These are phyloP conservation scores for Flaveria linearis DNA, from an alignment of 129 eudicot species.

Conservation along the genomic window DNA sequence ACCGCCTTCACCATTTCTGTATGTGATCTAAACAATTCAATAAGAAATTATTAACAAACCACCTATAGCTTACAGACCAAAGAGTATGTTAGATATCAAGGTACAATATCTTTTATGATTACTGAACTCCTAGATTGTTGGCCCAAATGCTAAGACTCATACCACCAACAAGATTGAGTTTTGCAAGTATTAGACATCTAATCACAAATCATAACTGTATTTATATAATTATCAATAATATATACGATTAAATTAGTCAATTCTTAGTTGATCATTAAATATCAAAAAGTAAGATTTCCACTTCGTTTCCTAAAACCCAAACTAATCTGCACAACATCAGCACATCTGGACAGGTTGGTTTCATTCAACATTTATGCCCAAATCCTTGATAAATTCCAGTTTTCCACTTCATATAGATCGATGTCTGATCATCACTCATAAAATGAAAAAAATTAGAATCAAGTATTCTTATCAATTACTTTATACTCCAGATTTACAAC, in stretches of 20 bases:
- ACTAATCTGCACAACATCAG: too few relatives aligned
- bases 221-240: background rate
- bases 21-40: conserved; percentile 66
- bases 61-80: conserved; percentile 26
- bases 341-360: too few relatives aligned
- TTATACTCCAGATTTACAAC: conserved; percentile 5
- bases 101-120: too few relatives aligned
- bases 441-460: background rate
- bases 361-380: background rate
- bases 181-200: conserved; percentile 18
- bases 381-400: background rate
- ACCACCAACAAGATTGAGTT: conserved; percentile 10
- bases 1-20: conserved; percentile 91
- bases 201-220: background rate
- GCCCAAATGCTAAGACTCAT: background rate
- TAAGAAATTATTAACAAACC: conserved; percentile 17
- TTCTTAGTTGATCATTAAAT: too few relatives aligned
- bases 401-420: too few relatives aligned
- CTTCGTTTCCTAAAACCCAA: too few relatives aligned
- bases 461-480: background rate
- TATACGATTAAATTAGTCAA: too few relatives aligned
- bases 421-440: conserved; percentile 14
- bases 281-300: too few relatives aligned
- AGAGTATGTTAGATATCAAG: background rate
- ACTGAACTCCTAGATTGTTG: too few relatives aligned